phyloP scores from a whole-genome alignment of 2,329 filamentous ascomycete genomes.

The Nigrograna mackinnonii region DNA sequence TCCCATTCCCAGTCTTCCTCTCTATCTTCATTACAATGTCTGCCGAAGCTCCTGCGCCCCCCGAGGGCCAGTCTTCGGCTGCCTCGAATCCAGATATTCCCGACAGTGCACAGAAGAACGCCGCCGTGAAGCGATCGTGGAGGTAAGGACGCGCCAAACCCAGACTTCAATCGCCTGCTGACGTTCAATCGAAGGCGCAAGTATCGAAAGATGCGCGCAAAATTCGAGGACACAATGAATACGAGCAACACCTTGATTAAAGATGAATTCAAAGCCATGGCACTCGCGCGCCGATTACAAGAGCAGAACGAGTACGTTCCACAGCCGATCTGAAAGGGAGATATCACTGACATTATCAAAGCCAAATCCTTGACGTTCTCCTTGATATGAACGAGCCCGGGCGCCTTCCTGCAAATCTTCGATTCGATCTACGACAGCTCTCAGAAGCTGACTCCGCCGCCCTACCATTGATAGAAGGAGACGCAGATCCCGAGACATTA shows the following conservation, averaged over 20 bases:
- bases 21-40: conserved; percentile 25
- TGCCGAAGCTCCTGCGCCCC: conserved; percentile 20
- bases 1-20: no score
- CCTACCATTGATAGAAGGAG: conserved; percentile 24
- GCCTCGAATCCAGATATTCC: conserved; percentile 8
- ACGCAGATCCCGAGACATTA: conserved; percentile 22
- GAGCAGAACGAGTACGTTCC: conserved; percentile 85
- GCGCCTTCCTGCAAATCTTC: conserved; percentile 74
- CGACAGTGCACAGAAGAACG: conserved; percentile 27
- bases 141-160: conserved; percentile 27
- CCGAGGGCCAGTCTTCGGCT: conserved; percentile 8
- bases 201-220: conserved; percentile 86
- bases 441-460: conserved; percentile 32
- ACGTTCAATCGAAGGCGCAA: conserved; percentile 67
- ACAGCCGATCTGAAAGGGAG: conserved; percentile 13
- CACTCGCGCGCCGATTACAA: conserved; percentile 79
- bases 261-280: conserved; percentile 78
- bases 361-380: conserved; percentile 85
- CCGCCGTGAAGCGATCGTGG: conserved; percentile 39
- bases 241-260: conserved; percentile 82
- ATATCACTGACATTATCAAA: conserved; percentile 41
- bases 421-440: conserved; percentile 67
- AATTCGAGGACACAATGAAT: conserved; percentile 77
- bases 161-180: conserved; percentile 7
- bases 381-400: conserved; percentile 85